Percentiles rank a stretch among this genome's conserved stretches.
Evolutionary conservation across 164 flowering plant genomes (phyloP).

Genomic region (Echeveria elegans): DNA sequence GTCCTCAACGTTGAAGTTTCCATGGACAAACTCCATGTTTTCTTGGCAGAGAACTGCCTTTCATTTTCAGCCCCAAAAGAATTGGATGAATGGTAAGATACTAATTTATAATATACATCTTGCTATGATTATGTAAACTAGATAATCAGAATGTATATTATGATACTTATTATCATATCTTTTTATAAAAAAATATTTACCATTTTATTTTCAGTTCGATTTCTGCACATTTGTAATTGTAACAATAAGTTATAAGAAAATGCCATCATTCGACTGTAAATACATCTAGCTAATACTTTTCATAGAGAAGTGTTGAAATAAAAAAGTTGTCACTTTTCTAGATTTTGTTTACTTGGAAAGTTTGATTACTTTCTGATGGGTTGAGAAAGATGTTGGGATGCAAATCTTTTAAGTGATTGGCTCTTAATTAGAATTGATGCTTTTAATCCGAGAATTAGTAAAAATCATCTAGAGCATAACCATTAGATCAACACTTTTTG

Average conservation of each 20-base stretch:
- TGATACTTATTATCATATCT: not conserved
- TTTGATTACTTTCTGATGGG: not conserved
- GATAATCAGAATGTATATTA: not conserved
- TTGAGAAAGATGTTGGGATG: not conserved
- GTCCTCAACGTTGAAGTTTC: conserved; percentile 9
- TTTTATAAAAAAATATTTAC: no score
- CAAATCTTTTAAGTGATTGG: no score
- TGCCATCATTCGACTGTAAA: no score
- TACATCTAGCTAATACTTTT: no score
- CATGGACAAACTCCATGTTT: conserved; percentile 35
- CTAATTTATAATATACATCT: not conserved
- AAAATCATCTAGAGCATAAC: no score
- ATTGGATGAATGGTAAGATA: conserved; percentile 60
- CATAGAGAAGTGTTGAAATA: not conserved
- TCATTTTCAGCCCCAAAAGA: conserved; percentile 53
- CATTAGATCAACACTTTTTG: no score
- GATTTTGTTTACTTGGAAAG: not conserved
- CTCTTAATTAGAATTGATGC: no score
- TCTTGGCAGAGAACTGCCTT: conserved; percentile 51
- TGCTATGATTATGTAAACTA: not conserved
- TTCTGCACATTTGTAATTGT: no score
- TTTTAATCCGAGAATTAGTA: no score
- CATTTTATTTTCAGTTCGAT: no score
- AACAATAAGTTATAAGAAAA: no score
- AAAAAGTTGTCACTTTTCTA: not conserved